phyloP scores from a whole-genome alignment of 257 asterid genomes.

The Marsdenia floribunda region DNA sequence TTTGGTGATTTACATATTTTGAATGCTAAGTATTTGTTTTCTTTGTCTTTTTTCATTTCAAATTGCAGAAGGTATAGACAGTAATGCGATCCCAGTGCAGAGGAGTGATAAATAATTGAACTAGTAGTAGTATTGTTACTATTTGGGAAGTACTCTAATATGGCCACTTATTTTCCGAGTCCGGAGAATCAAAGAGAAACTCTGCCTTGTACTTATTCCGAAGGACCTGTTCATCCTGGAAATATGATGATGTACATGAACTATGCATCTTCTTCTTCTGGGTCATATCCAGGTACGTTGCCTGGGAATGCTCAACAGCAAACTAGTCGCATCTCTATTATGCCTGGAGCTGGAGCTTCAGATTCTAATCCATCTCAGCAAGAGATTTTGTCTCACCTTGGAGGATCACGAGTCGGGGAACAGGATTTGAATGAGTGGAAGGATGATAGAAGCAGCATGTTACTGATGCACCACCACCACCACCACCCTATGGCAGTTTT shows the following conservation, averaged over 20 bases:
- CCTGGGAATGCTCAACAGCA: constrained; percentile 35
- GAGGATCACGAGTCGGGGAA: constrained; percentile 36
- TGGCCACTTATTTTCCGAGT: constrained; percentile 60
- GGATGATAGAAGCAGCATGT: constrained; percentile 39
- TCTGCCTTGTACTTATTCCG: constrained; percentile 46
- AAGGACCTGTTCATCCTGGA: constrained; percentile 35
- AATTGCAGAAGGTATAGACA: constrained; percentile 9
- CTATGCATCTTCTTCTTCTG: constrained; percentile 46
- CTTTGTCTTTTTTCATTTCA: background rate
- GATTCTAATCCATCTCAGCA: constrained; percentile 39
- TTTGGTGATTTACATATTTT: background rate
- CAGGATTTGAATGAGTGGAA: constrained; percentile 47
- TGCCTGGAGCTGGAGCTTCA: constrained; percentile 27
- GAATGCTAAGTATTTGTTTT: background rate
- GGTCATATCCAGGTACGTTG: constrained; percentile 37
- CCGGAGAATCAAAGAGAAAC: constrained; percentile 49
- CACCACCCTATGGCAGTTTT: background rate
- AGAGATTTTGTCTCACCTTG: constrained; percentile 40
- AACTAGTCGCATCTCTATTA: constrained; percentile 26
- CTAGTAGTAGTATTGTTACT: background rate
- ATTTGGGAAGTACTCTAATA: constrained; percentile 11
- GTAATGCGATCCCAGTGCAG: constrained; percentile 9
- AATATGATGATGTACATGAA: constrained; percentile 56
- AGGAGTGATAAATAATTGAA: constrained; percentile 7
- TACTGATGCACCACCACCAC: constrained; percentile 27